Conservation (phyloP, 495 filamentous ascomycete species). For the Pyrenula massariospora region DNA sequence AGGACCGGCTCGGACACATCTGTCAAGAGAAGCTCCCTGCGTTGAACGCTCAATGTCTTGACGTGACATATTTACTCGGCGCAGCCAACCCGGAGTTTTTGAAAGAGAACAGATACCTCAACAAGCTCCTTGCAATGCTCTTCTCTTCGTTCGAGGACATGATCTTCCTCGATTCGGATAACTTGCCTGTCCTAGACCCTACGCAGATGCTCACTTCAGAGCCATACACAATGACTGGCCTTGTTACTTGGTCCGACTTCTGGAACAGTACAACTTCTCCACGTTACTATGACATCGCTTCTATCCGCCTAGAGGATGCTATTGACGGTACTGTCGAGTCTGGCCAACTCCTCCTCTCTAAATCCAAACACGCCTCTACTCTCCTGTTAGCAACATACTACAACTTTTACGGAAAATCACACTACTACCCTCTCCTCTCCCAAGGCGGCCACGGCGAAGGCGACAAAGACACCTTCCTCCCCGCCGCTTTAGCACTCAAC, state of each 20-base stretch:
- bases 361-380: slow-evolving; percentile 30
- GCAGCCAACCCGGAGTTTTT: slow-evolving; percentile 11
- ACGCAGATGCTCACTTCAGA: slow-evolving; percentile 29
- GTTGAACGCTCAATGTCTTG: slow-evolving; percentile 36
- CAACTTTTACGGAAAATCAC: slow-evolving; percentile 40
- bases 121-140: slow-evolving; percentile 40
- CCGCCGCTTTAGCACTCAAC: slow-evolving; percentile 31
- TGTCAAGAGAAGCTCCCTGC: slow-evolving; percentile 34
- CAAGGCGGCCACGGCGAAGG: slow-evolving; percentile 42
- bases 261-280: slow-evolving; percentile 36
- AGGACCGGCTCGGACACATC: slow-evolving; percentile 33
- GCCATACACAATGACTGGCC: slow-evolving; percentile 29
- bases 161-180: slow-evolving; percentile 43
- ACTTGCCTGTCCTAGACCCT: slow-evolving; percentile 32
- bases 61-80: slow-evolving; percentile 24
- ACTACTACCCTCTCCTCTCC: slow-evolving; percentile 40
- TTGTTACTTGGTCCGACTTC: slow-evolving; percentile 46
- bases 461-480: slow-evolving; percentile 47
- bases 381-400: slow-evolving; percentile 46
- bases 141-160: slow-evolving; percentile 43
- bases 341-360: slow-evolving; percentile 41
- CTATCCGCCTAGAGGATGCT: slow-evolving; percentile 19
- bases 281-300: slow-evolving; percentile 35
- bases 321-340: slow-evolving; percentile 32
- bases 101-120: slow-evolving; percentile 33